phyloP scores from a whole-genome alignment of 169 alveolate genomes.

The Plasmodium billcollinsi region DNA sequence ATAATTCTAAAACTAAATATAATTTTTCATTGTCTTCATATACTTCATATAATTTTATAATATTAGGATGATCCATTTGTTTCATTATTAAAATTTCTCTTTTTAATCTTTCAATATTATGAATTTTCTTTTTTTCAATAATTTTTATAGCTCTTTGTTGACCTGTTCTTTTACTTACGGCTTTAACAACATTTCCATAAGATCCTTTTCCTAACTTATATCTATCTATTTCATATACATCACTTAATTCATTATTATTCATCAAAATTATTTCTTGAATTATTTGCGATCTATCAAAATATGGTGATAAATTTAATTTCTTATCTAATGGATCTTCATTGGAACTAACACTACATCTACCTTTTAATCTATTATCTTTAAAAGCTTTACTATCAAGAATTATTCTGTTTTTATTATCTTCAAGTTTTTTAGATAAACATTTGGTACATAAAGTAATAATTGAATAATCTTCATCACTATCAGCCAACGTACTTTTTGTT shows the following conservation, averaged over 20 bases:
- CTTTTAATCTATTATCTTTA: constrained; percentile 32
- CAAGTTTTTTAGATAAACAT: constrained; percentile 55
- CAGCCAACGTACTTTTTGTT: constrained; percentile 62
- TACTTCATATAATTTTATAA: constrained; percentile 92
- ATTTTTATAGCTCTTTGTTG: constrained; percentile 91
- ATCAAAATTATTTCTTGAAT: constrained; percentile 81
- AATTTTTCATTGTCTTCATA: constrained; percentile 93
- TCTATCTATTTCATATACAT: constrained; percentile 87
- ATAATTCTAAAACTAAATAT: constrained; percentile 94
- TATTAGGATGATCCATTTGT: constrained; percentile 93
- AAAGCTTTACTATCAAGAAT: constrained; percentile 59
- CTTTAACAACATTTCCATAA: constrained; percentile 92
- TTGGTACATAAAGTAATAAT: constrained; percentile 60
- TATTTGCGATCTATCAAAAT: constrained; percentile 82
- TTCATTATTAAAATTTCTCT: constrained; percentile 92
- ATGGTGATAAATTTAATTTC: constrained; percentile 72
- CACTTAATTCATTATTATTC: constrained; percentile 85
- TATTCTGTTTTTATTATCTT: constrained; percentile 38
- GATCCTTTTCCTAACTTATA: constrained; percentile 92
- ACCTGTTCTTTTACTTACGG: constrained; percentile 89
- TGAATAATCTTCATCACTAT: constrained; percentile 65
- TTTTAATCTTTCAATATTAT: constrained; percentile 90
- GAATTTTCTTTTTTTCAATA: constrained; percentile 89
- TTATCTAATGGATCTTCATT: constrained; percentile 13
- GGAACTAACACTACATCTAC: constrained; percentile 29